A percentile compares a stretch with the other conserved stretches of the same genome.
Evolutionary conservation across 2,329 filamentous ascomycete species (phyloP).

Genomic region (Penicillium freii): DNA sequence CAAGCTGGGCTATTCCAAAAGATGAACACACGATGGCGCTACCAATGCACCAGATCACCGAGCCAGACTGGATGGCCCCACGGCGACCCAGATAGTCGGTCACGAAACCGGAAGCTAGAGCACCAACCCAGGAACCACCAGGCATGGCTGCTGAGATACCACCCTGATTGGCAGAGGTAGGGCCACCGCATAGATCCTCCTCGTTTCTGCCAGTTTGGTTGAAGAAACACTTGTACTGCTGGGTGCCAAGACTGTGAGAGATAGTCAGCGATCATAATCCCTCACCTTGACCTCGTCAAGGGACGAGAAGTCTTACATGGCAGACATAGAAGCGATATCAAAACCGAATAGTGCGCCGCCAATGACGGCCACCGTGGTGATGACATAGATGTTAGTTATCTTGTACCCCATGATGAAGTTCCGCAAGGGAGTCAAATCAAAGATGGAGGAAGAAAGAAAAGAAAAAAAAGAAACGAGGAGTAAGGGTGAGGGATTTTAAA

Average conservation of each 20-base stretch:
- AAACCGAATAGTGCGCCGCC: slow-evolving; percentile 74
- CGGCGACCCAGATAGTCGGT: slow-evolving; percentile 58
- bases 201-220: slow-evolving; percentile 48
- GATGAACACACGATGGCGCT: slow-evolving; percentile 61
- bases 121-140: slow-evolving; percentile 66
- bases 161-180: slow-evolving; percentile 57
- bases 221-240: slow-evolving; percentile 71
- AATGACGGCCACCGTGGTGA: slow-evolving; percentile 58
- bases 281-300: no score
- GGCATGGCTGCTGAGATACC: slow-evolving; percentile 73
- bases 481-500: slow-evolving; percentile 4
- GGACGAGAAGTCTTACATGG: slow-evolving; percentile 40
- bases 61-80: slow-evolving; percentile 53
- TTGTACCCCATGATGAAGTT: slow-evolving; percentile 31
- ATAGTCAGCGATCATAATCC: neutral
- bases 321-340: slow-evolving; percentile 73
- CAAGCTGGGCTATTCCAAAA: slow-evolving; percentile 68
- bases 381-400: slow-evolving; percentile 59
- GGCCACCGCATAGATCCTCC: slow-evolving; percentile 41
- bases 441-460: neutral
- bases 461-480: neutral
- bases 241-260: slow-evolving; percentile 54
- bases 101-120: slow-evolving; percentile 54
- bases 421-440: neutral
- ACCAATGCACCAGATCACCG: slow-evolving; percentile 54